Evolutionary conservation across 352 stramenopile species (phyloP), one percentile per base, ranked within the genome.

Genomic region (Phytopythium chamaehyphon): DNA sequence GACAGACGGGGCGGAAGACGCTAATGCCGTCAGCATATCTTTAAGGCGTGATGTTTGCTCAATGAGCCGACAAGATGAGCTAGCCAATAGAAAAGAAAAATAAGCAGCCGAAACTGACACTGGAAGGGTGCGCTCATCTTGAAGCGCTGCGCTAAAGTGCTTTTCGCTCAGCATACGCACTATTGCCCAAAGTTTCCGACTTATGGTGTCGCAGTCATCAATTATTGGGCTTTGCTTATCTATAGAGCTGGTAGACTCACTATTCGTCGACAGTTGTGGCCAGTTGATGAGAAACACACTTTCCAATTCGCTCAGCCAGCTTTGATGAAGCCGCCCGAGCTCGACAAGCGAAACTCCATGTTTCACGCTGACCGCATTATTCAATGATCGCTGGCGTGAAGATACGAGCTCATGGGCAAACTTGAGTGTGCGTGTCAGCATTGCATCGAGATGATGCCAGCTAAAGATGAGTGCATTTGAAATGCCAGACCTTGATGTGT

Each of bases 71-170:
- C 5, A 5, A 33, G 28, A 33, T 10, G 9, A 33, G 28, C 28
- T 51, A 1, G 56, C 58, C 21, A 82, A 43, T n/a, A 61, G 51
- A 6, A 82, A 59, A 10, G 72, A 59, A 3, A 78, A 79, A 24
- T 83, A 72, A 18, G 83, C 65, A 0, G 68, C 49, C 23, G 82
- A 65, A 1, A 71, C 52, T 18, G 64, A 62, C 0, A 72, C 44
- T 0, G 63, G 40, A 6, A 66, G 37, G 11, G 38, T 40, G 0
- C 36, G 36, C 4, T 80, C 74, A 4, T 63, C 58, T 1, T 63
- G 61, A 2, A 80, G 52, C 15, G 74, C 62, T 3, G 82, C 76
- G 24, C 76, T 88, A 39, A 88, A 88, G 48, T 88, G 80, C 42
- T 88, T 88, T 33, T 88, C 76, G 10, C 74, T 80, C 2, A 75